A percentile compares a stretch with the other conserved stretches of the same genome.
phyloP scores from a whole-genome alignment of 345 rosid species.

The Dimocarpus longan region DNA sequence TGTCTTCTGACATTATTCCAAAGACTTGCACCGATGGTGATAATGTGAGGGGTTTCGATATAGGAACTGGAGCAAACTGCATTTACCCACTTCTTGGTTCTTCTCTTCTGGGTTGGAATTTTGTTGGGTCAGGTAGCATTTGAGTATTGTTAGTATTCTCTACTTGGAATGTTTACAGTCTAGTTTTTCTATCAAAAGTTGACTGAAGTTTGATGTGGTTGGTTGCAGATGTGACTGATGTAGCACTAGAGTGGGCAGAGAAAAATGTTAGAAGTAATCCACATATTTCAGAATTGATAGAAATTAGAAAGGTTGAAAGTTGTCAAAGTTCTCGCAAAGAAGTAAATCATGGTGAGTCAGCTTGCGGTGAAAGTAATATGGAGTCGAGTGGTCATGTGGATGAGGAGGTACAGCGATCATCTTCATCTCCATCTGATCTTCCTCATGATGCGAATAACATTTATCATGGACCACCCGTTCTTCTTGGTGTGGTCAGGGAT shows the following conservation, averaged over 20 bases:
- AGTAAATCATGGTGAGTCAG: constrained; percentile 21
- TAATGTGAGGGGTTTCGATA: constrained; percentile 81
- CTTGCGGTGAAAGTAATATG: constrained; percentile 25
- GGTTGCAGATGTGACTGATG: constrained; percentile 70
- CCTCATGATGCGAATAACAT: constrained; percentile 24
- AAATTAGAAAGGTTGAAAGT: constrained; percentile 61
- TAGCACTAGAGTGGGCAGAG: constrained; percentile 92
- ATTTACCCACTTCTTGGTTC: constrained; percentile 95
- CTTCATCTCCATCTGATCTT: constrained; percentile 27
- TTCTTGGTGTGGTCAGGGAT: constrained; percentile 64
- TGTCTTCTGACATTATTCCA: constrained; percentile 61
- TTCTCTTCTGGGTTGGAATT: constrained; percentile 78
- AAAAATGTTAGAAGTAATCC: constrained; percentile 74
- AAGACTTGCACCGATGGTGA: constrained; percentile 24
- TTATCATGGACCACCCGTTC: constrained; percentile 55
- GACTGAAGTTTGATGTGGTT: constrained; percentile 20
- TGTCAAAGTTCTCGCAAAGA: constrained; percentile 27
- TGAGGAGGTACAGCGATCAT: constrained; percentile 19
- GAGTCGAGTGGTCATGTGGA: constrained; percentile 11
- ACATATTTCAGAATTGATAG: constrained; percentile 60
- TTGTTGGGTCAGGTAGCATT: constrained; percentile 73
- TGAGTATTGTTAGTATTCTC: not conserved
- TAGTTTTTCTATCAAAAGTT: not conserved
- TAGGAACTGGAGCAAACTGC: constrained; percentile 95
- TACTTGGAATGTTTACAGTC: not conserved